phyloP scores from a whole-genome alignment of 2,329 filamentous ascomycete species.

The Nemania sp. region DNA sequence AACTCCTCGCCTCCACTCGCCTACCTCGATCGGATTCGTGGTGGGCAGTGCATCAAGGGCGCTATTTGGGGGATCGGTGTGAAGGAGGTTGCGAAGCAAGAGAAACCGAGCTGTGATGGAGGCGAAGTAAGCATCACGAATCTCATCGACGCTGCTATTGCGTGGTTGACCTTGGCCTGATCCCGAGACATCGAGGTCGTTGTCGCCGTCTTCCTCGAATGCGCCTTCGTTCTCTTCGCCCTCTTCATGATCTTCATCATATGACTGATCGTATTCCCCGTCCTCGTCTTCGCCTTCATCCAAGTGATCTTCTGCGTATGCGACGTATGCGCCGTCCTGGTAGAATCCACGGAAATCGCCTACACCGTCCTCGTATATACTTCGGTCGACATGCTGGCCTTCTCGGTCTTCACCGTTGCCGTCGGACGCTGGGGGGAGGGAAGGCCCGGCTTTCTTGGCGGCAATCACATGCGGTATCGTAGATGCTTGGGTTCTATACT shows the following conservation, averaged over 20 bases:
- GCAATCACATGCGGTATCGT: constrained; percentile 72
- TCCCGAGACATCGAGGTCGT: constrained; percentile 36
- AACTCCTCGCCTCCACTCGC: constrained; percentile 54
- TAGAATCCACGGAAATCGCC: constrained; percentile 68
- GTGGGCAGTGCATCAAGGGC: constrained; percentile 56
- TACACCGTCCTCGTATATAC: constrained; percentile 52
- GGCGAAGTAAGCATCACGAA: constrained; percentile 69
- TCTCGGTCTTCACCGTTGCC: constrained; percentile 34
- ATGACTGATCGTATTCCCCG: constrained; percentile 35
- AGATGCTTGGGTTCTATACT: constrained; percentile 73
- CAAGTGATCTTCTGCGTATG: constrained; percentile 50
- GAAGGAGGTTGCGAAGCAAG: constrained; percentile 64
- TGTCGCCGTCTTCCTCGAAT: constrained; percentile 37
- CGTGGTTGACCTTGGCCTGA: constrained; percentile 32
- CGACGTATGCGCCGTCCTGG: constrained; percentile 78
- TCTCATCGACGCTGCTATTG: constrained; percentile 43
- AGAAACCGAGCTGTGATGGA: constrained; percentile 68
- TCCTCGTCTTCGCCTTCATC: constrained; percentile 31
- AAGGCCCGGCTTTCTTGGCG: constrained; percentile 60
- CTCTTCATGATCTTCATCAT: constrained; percentile 35
- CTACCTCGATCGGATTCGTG: constrained; percentile 59
- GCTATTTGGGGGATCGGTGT: constrained; percentile 55
- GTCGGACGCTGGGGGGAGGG: constrained; percentile 45
- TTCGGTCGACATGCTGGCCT: constrained; percentile 43
- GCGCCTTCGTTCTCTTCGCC: constrained; percentile 37